phyloP scores from a whole-genome alignment of 306 rosid genomes.

The Crotalaria pallida region DNA sequence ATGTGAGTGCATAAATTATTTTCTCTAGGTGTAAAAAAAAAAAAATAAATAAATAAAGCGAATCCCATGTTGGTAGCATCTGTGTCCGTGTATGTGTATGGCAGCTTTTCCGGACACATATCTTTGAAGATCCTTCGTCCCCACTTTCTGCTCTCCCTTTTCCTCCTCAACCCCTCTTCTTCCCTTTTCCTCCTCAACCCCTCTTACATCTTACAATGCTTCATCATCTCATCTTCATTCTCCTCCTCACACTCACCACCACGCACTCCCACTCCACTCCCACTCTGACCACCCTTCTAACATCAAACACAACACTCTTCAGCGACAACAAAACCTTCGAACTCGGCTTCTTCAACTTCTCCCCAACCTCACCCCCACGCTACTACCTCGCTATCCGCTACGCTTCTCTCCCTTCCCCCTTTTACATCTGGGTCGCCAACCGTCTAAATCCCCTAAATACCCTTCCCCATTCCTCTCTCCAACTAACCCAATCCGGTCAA shows the following conservation, averaged over 20 bases:
- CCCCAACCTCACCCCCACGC: slow-evolving; percentile 12
- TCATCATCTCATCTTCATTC: not conserved
- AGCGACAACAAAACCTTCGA: slow-evolving; percentile 51
- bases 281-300: not conserved
- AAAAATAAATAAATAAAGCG: too few relatives aligned
- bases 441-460: slow-evolving; percentile 35
- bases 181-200: not conserved
- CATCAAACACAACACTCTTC: slow-evolving; percentile 29
- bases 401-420: slow-evolving; percentile 36
- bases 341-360: slow-evolving; percentile 47
- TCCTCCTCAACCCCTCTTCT: not conserved
- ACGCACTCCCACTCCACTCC: not conserved
- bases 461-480: slow-evolving; percentile 22
- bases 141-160: not conserved
- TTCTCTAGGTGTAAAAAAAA: too few relatives aligned
- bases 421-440: slow-evolving; percentile 69
- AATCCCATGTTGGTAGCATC: not conserved
- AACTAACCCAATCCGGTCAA: slow-evolving; percentile 35
- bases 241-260: not conserved
- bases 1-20: too few relatives aligned
- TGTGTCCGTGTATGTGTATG: slow-evolving; percentile 12
- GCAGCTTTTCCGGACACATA: slow-evolving; percentile 24
- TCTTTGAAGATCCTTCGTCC: not conserved
- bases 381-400: slow-evolving; percentile 51
- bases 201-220: not conserved